Base-by-base conservation (phyloP, 345 rosid genomes). In the Gossypium herbaceum region DNA sequence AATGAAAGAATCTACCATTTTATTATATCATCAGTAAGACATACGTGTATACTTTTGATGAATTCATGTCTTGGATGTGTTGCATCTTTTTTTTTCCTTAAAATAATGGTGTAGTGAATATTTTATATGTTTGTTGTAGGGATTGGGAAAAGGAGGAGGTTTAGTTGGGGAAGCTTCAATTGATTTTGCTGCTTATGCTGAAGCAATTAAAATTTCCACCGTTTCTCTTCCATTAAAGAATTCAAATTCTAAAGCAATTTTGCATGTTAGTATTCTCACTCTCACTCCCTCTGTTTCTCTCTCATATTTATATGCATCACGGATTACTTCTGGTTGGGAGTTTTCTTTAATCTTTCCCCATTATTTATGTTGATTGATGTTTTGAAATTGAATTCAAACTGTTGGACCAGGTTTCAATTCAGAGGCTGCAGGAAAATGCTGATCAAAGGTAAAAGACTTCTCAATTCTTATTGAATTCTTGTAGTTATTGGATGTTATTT, bases 161-260 rank as follows among this genome's bases (percentile, higher is more conserved):
- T 76, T 82, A 72, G 81, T 95, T 55, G 99, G 98, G 55, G 96
- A 91, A 79, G 90, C 85, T 52, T 87, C 96, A 9, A 77, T 93
- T 75, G 92, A 95, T 85, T 85, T 95, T 78, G 93, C 92, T 67
- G 87, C 81, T 81, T 89, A 93, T 72, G 92, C 84, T 2, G 94
- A 87, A 80, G 79, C 89, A 22, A 83, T 78, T 43, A 90, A 88
- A 80, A 80, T 85, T 73, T 88, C 89, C 69, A 84, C 88, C 19
- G 78, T 93, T 71, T 89, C 93, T 75, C 91, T 93, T 74, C 94
- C 97, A 17, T 73, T 95, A 56, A 90, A 84, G 82, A 90, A 85
- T 84, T 85, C 94, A 2, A 88, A 79, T 59, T 79, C 91, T 2
- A 85, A 87, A 64, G 89, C 86, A n/a, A 64, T 91, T 77, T 85